Evolutionary conservation across 2,329 filamentous ascomycete genomes (phyloP), one percentile per base, ranked within the genome.

Genomic region (Talaromyces sp.): DNA sequence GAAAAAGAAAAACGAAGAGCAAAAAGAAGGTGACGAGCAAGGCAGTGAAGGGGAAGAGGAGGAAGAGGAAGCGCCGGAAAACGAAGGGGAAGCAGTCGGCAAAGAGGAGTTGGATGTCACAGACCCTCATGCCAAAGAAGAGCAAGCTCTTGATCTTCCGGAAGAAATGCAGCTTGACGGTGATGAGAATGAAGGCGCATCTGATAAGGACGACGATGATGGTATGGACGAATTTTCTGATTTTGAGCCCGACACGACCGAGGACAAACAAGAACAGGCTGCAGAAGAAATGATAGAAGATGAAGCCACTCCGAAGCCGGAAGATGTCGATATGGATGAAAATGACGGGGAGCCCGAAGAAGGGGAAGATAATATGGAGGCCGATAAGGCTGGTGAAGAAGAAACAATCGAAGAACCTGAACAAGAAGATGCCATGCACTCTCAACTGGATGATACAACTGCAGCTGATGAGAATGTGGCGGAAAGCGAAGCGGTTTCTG

Each of bases 91-190:
- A 33, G 86, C 84, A 30, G 79, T 81, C 18, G 85, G 85, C 83
- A 74, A 83, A 80, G 68, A 93, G 63, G 85, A 89, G 58, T 80
- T 79, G 59, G 87, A 90, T 72, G 82, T 85, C 63, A 83, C 85
- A 63, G 88, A 91, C 73, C 89, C 92, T 57, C 89, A 94, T 68
- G 85, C 91, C 1, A 85, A 94, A 67, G 89, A 96, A 72, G 88
- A 92, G 68, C 88, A 96, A 63, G 87, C 89, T 2, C 81, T 96
- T 63, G 92, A 93, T 53, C 81, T 96, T 27, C 92, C 92, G 0
- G 92, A 96, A 50, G 91, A 96, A 66, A 89, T 97, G 82, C 88
- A 96, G 61, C 83, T 95, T 60, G 89, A 94, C 65, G 89, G 85
- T 8, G 80, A 90, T 31, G 84, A 85, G 34, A 80, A 85, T 56